These are phyloP conservation scores for Gliomastix tumulicola DNA, from an alignment of 2,329 filamentous ascomycete species.

Conservation along the genomic window DNA sequence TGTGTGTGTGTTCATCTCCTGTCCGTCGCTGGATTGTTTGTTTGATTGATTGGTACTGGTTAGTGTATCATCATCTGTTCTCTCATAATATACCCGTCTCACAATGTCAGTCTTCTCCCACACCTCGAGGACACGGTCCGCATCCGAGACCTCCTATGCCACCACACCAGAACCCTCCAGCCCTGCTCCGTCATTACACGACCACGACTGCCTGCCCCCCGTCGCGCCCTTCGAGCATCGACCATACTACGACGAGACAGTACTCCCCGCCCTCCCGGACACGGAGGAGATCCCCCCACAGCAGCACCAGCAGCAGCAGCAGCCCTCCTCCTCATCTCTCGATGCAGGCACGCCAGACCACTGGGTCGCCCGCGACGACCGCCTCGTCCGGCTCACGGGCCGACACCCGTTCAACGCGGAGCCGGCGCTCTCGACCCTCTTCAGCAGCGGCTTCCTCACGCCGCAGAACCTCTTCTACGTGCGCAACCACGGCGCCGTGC, in stretches of 20 bases:
- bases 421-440: slow-evolving; percentile 29
- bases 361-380: slow-evolving; percentile 38
- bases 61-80: too few relatives aligned
- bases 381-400: slow-evolving; percentile 42
- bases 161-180: neutral
- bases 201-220: neutral
- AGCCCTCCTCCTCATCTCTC: too few relatives aligned
- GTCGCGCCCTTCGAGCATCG: neutral
- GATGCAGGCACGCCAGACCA: slow-evolving; percentile 47
- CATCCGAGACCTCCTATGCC: too few relatives aligned
- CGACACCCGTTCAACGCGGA: slow-evolving; percentile 48
- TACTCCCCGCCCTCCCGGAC: neutral
- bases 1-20: too few relatives aligned
- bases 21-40: too few relatives aligned
- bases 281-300: too few relatives aligned
- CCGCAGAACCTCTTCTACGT: slow-evolving; percentile 11
- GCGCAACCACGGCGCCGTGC: slow-evolving; percentile 1
- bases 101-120: too few relatives aligned
- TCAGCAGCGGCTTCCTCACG: slow-evolving; percentile 7
- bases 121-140: too few relatives aligned
- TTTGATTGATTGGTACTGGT: too few relatives aligned
- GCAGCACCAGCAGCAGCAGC: neutral
- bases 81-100: too few relatives aligned
- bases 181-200: neutral
- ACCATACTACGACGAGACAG: neutral